Base-by-base conservation (phyloP, 2,329 filamentous ascomycete species). In the Rutstroemia sp. region DNA sequence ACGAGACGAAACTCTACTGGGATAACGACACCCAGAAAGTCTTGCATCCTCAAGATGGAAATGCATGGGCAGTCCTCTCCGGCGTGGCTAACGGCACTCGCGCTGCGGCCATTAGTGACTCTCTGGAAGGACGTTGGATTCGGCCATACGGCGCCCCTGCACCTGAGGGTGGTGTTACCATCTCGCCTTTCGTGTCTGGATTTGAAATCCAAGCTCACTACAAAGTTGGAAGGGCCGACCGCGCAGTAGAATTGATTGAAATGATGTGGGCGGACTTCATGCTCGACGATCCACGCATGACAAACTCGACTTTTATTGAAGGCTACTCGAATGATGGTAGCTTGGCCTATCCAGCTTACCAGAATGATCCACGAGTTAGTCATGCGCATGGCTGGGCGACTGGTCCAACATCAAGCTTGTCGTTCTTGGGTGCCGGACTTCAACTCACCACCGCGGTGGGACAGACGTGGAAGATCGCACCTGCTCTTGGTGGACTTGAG, bases 131-230 rank as follows among this genome's bases (percentile, higher is more conserved):
- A 65, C 67, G 51, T 65, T 83, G 80, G 81, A 76, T 72, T 0
- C 30, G 30, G 3, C 72, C 75, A 2, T 77, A 82, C 51, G 81
- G 81, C 7, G 73, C 81, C 2, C 72, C 77, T n/a, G 71, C 75
- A 1, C 81, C 80, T 0, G 81, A 85, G 60, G 72, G 84, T 0
- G 77, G 78, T 0, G 49, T 52, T 5, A 82, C 82, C 62, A 73
- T 85, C 38, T 78, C 77, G 8, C 16, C 39, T 23, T 84, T 83
- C 65, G 78, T 82, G 52, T 77, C 77, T 8, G 78, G 76, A 14
- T 78, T 83, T 61, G 82, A 86, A 63, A 73, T 85, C 25, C 77
- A 80, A 65, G 81, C 75, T 1, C 82, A 84, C 61, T 70, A 84
- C 5, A 67, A 71, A 0, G 75, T 75, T 0, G 72, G 74, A 0